Conservation (phyloP, 2,329 filamentous ascomycete species). For the Talaromyces sp. region DNA sequence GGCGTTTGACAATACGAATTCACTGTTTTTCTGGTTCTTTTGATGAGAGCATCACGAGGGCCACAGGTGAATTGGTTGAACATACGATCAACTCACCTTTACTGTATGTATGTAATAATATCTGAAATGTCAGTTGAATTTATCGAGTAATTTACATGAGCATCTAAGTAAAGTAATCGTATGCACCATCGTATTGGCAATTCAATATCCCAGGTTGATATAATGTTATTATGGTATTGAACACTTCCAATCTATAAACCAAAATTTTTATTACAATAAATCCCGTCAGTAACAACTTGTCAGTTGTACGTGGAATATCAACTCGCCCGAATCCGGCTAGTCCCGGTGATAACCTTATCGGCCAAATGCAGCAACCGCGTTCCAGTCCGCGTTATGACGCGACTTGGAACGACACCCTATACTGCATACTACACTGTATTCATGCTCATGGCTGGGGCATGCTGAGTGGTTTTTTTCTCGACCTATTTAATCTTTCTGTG, state of each 20-base stretch:
- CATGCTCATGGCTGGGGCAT: background rate
- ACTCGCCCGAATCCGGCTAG: background rate
- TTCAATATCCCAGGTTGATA: too few relatives aligned
- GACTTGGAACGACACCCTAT: background rate
- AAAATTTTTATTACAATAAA: too few relatives aligned
- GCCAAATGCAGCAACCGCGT: background rate
- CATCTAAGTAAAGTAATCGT: background rate
- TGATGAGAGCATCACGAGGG: background rate
- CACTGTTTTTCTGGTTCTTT: background rate
- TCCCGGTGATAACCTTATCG: background rate
- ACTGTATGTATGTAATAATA: slow-evolving; percentile 2
- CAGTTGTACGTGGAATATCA: too few relatives aligned
- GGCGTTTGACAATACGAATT: background rate
- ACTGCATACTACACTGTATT: background rate
- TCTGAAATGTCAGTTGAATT: background rate
- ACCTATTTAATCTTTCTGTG: background rate
- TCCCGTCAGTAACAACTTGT: too few relatives aligned
- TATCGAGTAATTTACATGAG: background rate
- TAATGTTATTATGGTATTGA: too few relatives aligned
- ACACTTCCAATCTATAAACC: too few relatives aligned
- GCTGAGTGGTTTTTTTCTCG: background rate
- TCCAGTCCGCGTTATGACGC: background rate
- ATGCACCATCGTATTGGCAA: too few relatives aligned
- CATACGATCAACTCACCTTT: background rate
- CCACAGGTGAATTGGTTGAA: background rate